phyloP scores from a whole-genome alignment of 2,329 filamentous ascomycete species.

The Fusarium praegraminearum region DNA sequence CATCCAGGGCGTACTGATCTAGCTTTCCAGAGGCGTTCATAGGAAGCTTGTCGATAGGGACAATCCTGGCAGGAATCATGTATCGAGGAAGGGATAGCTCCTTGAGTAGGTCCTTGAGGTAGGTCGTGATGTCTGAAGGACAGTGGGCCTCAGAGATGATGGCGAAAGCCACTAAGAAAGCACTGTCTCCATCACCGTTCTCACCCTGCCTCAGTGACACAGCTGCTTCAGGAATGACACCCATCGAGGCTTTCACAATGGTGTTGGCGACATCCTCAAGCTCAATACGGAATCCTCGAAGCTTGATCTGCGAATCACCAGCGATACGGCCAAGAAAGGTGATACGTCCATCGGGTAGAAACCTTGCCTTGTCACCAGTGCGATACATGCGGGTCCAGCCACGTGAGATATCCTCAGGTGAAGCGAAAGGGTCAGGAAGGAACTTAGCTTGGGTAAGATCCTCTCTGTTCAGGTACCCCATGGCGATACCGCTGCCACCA shows the following conservation, averaged over 20 bases:
- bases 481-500: background rate
- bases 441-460: constrained; percentile 1
- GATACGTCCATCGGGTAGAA: background rate
- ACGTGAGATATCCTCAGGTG: background rate
- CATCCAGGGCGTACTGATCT: constrained; percentile 4
- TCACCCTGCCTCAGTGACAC: background rate
- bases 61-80: constrained; percentile 2
- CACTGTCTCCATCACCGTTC: constrained; percentile 1
- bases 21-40: constrained; percentile 8
- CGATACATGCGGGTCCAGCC: constrained; percentile 7
- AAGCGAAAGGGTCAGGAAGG: constrained; percentile 1
- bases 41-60: background rate
- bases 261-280: constrained; percentile 12
- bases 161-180: constrained; percentile 2
- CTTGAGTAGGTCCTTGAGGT: background rate
- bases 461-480: constrained; percentile 5
- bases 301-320: constrained; percentile 11
- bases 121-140: background rate
- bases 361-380: constrained; percentile 8
- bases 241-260: background rate
- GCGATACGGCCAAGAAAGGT: constrained; percentile 2
- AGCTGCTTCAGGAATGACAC: background rate
- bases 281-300: constrained; percentile 14
- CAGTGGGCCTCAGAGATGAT: background rate
- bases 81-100: constrained; percentile 2